phyloP scores from a whole-genome alignment of 2,329 filamentous ascomycete species.

The Sclerotinia trifoliorum region DNA sequence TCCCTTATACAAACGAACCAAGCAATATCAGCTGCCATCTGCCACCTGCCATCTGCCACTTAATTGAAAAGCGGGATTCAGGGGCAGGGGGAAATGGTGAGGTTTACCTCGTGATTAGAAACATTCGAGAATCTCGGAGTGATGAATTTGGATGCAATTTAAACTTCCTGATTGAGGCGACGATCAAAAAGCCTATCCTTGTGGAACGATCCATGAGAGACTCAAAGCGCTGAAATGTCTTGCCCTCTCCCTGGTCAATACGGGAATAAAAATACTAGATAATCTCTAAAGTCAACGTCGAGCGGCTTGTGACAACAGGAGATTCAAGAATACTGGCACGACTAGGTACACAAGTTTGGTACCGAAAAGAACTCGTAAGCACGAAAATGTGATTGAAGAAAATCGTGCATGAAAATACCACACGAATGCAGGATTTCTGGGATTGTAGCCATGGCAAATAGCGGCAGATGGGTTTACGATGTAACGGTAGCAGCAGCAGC shows the following conservation, averaged over 20 bases:
- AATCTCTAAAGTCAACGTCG: slow-evolving; percentile 7
- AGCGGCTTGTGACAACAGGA: slow-evolving; percentile 10
- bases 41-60: background rate
- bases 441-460: slow-evolving; percentile 1
- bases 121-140: slow-evolving; percentile 2
- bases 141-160: slow-evolving; percentile 7
- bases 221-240: slow-evolving; percentile 6
- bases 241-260: background rate
- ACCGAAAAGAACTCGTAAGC: slow-evolving; percentile 4
- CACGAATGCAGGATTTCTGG: background rate
- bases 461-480: background rate
- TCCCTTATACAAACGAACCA: background rate
- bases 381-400: slow-evolving; percentile 7
- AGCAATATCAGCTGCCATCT: slow-evolving; percentile 4
- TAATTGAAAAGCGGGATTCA: slow-evolving; percentile 8
- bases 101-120: background rate
- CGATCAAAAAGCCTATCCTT: slow-evolving; percentile 17
- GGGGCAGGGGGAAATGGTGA: background rate
- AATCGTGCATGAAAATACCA: background rate
- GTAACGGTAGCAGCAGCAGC: background rate
- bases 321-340: background rate
- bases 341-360: slow-evolving; percentile 4
- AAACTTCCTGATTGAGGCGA: slow-evolving; percentile 17
- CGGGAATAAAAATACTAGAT: background rate
- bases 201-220: background rate